Percentiles rank a stretch among this genome's conserved stretches.
phyloP scores from a whole-genome alignment of 1,139 yeast species.

The Yamadazyma epiphylla region DNA sequence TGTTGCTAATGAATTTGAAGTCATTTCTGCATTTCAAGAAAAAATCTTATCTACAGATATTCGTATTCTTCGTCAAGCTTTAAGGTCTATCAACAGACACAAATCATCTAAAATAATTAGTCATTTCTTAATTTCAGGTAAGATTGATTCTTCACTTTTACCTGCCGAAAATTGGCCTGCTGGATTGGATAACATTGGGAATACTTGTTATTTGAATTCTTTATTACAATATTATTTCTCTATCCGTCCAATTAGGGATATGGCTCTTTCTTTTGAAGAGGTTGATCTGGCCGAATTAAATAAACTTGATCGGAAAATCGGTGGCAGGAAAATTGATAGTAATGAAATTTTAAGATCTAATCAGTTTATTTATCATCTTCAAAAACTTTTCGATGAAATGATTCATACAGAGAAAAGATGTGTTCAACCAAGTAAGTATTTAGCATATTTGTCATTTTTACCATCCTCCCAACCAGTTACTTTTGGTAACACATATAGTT shows the following conservation, averaged over 20 bases:
- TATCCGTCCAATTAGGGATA: conserved; percentile 73
- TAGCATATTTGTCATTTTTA: conserved; percentile 85
- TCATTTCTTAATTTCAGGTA: conserved; percentile 54
- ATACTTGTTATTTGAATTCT: conserved; percentile 91
- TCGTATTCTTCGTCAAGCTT: conserved; percentile 46
- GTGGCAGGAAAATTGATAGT: conserved; percentile 75
- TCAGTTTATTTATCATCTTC: conserved; percentile 72
- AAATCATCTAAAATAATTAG: conserved; percentile 50
- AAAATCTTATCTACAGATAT: conserved; percentile 33
- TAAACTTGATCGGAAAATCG: conserved; percentile 55
- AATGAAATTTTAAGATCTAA: conserved; percentile 76
- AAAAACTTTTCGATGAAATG: conserved; percentile 66
- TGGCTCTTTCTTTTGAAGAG: conserved; percentile 53
- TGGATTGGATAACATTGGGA: conserved; percentile 90
- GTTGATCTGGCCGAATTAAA: conserved; percentile 15
- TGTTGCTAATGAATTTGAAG: conserved; percentile 51
- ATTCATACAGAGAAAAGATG: conserved; percentile 58
- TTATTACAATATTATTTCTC: conserved; percentile 86
- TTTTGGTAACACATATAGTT: conserved; percentile 36
- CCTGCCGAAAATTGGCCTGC: conserved; percentile 78
- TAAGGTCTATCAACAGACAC: conserved; percentile 44
- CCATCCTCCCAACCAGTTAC: conserved; percentile 68
- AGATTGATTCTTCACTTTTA: conserved; percentile 54
- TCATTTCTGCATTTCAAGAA: conserved; percentile 52
- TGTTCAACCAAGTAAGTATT: conserved; percentile 77